Evolutionary conservation across 768 basidiomycete genomes (phyloP), one percentile per base, ranked within the genome.

Genomic region (Cystobasidiopsis lactophilus): DNA sequence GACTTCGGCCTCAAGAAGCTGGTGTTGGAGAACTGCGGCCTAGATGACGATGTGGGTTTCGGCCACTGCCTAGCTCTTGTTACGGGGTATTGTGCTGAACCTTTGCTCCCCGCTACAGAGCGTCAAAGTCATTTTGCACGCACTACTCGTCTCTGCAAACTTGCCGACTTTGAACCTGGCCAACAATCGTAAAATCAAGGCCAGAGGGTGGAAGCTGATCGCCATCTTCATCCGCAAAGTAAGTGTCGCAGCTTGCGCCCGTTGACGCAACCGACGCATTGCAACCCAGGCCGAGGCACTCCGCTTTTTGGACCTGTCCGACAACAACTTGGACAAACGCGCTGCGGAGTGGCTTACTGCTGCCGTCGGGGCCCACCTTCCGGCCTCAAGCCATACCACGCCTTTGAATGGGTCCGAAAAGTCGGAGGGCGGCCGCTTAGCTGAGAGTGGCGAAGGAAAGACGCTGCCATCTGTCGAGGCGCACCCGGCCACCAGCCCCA

Each of bases 1-100:
- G 85, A 95, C 66, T 95, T 88, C 82, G 89, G 88, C 0, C 69
- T 93, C 19, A 72, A 80, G 26, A 89, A 85, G 61, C 70, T 91
- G 21, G 78, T 81, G 0, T 74, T 93, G 51, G 77, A 83, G 39
- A 81, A 82, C 64, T 95, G 88, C 61, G 78, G 88, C 59, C 66
- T 96, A 21, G 85, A 88, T 58, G 82, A 85, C 49, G 72, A 74
- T 54, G 86, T 86, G 61, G 52, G 75, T 67, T 4, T 52, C 40
- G 40, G 23, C 50, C n/a, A 19, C 24, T 27, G 44, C 46, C 2
- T 33, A 51, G 24, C 21, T n/a, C 21, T 16, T 29, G 2, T 45
- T n/a, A 10, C 41, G 33, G 11, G 14, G 26, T 18, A 24, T 37
- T 13, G 33, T 38, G 19, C 26, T 39, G 30, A 24, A 13, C 33